phyloP scores from a whole-genome alignment of 1,284 basidiomycete genomes.

The Farysia itapuensis region DNA sequence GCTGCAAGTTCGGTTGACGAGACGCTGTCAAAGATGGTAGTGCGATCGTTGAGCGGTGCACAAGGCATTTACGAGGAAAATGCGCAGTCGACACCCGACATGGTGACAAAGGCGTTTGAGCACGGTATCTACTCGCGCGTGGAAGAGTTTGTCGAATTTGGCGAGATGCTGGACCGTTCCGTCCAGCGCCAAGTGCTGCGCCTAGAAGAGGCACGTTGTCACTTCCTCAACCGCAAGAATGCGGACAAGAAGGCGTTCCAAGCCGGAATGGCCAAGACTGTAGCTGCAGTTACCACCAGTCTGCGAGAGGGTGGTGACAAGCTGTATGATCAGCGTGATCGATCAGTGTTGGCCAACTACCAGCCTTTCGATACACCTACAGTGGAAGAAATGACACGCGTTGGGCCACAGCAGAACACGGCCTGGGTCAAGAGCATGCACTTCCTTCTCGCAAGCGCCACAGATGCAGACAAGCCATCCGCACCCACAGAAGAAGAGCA shows the following conservation, averaged over 20 bases:
- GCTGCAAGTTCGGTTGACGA: constrained; percentile 8
- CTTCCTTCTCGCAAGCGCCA: too few relatives aligned
- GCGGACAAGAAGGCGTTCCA: constrained; percentile 3
- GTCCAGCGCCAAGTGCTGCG: constrained; percentile 26
- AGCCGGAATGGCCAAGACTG: constrained; percentile 5
- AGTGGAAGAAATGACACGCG: constrained; percentile 15
- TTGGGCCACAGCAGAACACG: constrained; percentile 9
- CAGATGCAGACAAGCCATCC: too few relatives aligned
- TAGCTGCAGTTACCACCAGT: constrained; percentile 7
- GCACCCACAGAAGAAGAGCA: too few relatives aligned
- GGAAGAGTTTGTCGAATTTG: constrained; percentile 47
- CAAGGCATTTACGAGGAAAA: constrained; percentile 41
- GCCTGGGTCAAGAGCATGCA: constrained; percentile 11
- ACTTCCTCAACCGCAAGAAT: constrained; percentile 12
- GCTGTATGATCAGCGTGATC: constrained; percentile 36
- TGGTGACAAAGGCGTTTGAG: constrained; percentile 41
- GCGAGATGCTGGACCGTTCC: constrained; percentile 33
- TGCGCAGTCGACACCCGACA: constrained; percentile 24
- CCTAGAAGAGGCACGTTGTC: constrained; percentile 23
- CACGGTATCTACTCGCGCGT: constrained; percentile 45
- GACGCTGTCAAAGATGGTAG: constrained; percentile 4
- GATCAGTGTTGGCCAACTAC: constrained; percentile 28
- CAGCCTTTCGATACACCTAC: constrained; percentile 17
- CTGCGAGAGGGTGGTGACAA: constrained; percentile 7
- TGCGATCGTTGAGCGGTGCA: constrained; percentile 15